Conservation (phyloP, 2,329 filamentous ascomycete species). For the Cordyceps javanica region DNA sequence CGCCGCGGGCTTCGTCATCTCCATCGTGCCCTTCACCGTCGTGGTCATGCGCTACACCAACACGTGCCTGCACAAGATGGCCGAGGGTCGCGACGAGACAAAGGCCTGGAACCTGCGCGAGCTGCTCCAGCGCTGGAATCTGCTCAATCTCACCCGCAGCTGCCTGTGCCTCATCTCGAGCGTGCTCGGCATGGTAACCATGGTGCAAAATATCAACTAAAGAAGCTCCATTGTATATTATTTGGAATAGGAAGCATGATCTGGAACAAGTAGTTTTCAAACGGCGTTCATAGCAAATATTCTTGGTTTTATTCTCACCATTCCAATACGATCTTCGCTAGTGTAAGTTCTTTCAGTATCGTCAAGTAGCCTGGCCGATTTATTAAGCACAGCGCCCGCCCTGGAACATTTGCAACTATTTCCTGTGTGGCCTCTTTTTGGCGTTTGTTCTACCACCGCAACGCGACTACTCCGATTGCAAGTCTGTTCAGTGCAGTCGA, state of each 20-base stretch:
- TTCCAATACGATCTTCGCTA: neutral
- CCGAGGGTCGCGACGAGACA: conserved; percentile 16
- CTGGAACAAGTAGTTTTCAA: too few relatives aligned
- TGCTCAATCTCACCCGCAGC: conserved; percentile 26
- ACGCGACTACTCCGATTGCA: neutral
- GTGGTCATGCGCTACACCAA: conserved; percentile 33
- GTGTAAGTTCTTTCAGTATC: neutral
- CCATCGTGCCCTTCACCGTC: conserved; percentile 35
- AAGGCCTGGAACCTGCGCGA: conserved; percentile 13
- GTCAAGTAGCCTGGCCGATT: neutral
- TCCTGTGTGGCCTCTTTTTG: too few relatives aligned
- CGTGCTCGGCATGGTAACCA: conserved; percentile 14
- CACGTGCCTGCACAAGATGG: conserved; percentile 22
- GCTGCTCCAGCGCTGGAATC: conserved; percentile 19
- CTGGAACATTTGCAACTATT: too few relatives aligned
- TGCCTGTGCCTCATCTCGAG: conserved; percentile 27
- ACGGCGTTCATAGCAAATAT: neutral
- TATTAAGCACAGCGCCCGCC: too few relatives aligned
- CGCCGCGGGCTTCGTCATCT: conserved; percentile 27
- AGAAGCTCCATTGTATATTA: neutral
- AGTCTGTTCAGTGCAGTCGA: neutral
- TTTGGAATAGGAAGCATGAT: too few relatives aligned
- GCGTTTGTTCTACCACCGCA: neutral
- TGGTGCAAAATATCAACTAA: conserved; percentile 8
- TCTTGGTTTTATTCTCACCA: neutral